phyloP scores from a whole-genome alignment of 345 rosid genomes.

The Sonneratia alba region DNA sequence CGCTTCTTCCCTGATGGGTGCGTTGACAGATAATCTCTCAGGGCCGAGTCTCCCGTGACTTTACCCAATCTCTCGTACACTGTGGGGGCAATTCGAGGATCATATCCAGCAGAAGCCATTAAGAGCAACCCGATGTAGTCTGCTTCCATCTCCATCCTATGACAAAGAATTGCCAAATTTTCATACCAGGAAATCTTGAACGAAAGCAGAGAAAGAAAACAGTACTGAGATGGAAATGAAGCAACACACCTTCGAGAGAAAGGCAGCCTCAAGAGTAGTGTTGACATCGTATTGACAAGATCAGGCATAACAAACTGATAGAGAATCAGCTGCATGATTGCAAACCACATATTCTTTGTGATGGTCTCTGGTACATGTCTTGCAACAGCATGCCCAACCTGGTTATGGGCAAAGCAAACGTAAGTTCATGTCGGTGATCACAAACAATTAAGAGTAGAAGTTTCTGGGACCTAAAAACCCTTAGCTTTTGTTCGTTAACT shows the following conservation, averaged over 20 bases:
- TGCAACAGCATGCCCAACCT: constrained; percentile 94
- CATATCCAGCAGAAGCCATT: constrained; percentile 81
- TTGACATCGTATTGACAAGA: constrained; percentile 62
- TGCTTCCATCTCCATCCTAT: constrained; percentile 92
- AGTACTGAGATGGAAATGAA: constrained; percentile 3
- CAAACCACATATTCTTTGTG: constrained; percentile 72
- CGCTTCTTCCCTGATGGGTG: constrained; percentile 93
- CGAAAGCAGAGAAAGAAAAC: not conserved
- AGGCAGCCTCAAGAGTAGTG: constrained; percentile 74
- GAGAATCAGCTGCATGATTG: constrained; percentile 57
- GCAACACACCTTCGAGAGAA: constrained; percentile 68
- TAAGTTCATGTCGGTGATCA: constrained; percentile 3
- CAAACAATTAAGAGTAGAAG: not conserved
- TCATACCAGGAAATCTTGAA: not conserved
- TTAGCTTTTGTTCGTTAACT: not conserved
- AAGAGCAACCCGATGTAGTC: constrained; percentile 79
- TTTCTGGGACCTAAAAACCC: not conserved
- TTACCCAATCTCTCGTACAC: constrained; percentile 77
- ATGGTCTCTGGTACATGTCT: constrained; percentile 67
- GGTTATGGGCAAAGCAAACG: constrained; percentile 12
- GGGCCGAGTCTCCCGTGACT: constrained; percentile 34
- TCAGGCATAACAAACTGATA: constrained; percentile 76
- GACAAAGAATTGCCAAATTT: not conserved
- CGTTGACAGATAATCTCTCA: constrained; percentile 71
- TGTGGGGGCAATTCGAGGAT: constrained; percentile 76